Conservation (phyloP, 352 stramenopile genomes). For the Thalassiosira livingstoniorum region DNA sequence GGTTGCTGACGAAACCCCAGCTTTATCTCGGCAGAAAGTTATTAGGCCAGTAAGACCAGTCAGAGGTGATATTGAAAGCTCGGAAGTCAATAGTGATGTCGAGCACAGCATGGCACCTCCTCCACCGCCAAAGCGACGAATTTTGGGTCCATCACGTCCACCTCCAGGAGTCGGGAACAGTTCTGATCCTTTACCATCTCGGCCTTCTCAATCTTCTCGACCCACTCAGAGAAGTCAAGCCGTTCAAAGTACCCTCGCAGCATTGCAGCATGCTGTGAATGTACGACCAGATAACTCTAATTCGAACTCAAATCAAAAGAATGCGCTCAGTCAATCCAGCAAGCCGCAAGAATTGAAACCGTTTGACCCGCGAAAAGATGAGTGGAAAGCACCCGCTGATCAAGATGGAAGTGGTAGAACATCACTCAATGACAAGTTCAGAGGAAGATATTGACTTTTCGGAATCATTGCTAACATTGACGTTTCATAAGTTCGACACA, state of each 20-base stretch:
- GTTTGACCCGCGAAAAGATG: constrained; percentile 69
- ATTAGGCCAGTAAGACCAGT: no score
- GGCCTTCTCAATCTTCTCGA: no score
- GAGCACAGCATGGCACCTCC: neutral
- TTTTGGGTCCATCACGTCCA: constrained; percentile 7
- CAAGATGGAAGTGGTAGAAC: constrained; percentile 81
- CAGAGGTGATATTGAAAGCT: no score
- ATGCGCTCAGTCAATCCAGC: neutral
- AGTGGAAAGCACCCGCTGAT: constrained; percentile 71
- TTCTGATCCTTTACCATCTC: no score
- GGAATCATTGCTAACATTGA: no score
- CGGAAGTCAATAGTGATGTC: neutral
- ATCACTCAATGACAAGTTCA: constrained; percentile 83
- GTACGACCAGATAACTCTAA: neutral
- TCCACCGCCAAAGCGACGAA: neutral
- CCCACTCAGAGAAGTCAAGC: no score
- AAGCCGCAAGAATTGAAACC: constrained; percentile 17
- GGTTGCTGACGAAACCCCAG: no score
- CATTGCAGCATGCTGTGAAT: constrained; percentile 34
- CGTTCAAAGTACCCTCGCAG: constrained; percentile 50
- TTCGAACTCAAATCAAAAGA: neutral
- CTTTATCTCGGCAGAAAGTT: no score
- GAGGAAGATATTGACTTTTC: constrained; percentile 80
- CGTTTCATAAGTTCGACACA: no score
- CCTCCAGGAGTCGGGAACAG: no score